These are phyloP conservation scores for Gautieria morchelliformis DNA, from an alignment of 768 basidiomycete genomes.

Conservation along the genomic window DNA sequence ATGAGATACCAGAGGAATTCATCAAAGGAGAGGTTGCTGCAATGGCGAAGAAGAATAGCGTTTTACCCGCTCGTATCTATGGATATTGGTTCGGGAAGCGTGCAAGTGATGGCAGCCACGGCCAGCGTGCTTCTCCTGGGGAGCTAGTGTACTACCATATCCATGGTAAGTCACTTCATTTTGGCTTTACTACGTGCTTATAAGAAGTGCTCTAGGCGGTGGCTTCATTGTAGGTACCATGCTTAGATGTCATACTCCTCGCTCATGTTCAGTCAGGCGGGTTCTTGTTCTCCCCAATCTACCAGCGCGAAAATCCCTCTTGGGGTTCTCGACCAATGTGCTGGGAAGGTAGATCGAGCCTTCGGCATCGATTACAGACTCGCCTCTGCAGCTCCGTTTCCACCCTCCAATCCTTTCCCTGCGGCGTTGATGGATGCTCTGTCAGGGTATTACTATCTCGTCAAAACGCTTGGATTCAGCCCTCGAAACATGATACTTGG, in stretches of 20 bases:
- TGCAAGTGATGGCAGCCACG: conserved; percentile 10
- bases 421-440: conserved; percentile 43
- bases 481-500: conserved; percentile 34
- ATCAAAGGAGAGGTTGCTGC: conserved; percentile 20
- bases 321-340: not conserved
- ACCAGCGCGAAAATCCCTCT: not conserved
- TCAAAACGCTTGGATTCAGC: conserved; percentile 30
- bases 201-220: not conserved
- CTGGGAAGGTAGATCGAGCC: conserved; percentile 16
- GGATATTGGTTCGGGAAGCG: conserved; percentile 19
- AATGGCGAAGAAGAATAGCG: conserved; percentile 15
- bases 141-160: conserved; percentile 27
- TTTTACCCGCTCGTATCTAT: conserved; percentile 13
- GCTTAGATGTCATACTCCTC: not conserved
- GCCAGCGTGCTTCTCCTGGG: conserved; percentile 15
- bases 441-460: conserved; percentile 41
- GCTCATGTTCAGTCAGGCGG: not conserved
- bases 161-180: conserved; percentile 17
- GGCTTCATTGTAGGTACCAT: not conserved
- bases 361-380: conserved; percentile 42
- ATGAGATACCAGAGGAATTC: conserved; percentile 12
- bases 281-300: not conserved
- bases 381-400: conserved; percentile 21
- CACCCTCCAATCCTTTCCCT: conserved; percentile 35
- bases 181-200: not conserved